Base-by-base conservation (phyloP, 2,329 filamentous ascomycete species). In the Ceratocystis diversiconidia region DNA sequence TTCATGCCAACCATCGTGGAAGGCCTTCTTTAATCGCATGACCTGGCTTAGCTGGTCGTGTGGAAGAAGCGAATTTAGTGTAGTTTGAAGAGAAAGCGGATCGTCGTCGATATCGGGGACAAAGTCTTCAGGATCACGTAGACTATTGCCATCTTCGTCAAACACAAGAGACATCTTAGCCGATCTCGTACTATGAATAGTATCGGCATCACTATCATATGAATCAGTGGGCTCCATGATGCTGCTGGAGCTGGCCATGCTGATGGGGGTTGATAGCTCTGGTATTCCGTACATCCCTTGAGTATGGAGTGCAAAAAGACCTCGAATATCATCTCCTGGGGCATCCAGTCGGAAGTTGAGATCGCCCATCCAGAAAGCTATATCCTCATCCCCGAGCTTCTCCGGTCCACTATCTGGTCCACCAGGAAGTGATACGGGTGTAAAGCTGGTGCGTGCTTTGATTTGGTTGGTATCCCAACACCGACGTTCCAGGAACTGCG, bases 321-420 rank as follows among this genome's bases (percentile, higher is more conserved):
- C 84, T 41, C 92, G 83, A 60, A 99, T 94, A 73, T 99, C 94
- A 46, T 94, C 88, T 0, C 91, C 92, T 0, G 92, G 89, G 57
- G 87, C 89, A 62, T 95, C 90, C 0, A 99, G 80, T 41, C 94
- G 85, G 72, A 96, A 99, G 73, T 99, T 99, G 52, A 99, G 79
- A 74, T 99, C 94, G 5, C 94, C 94, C 72, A 96, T 89, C 90
- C 92, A 97, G 72, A 99, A 96, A 0, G 86, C 85, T 75, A 96
- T 91, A 72, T 99, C 94, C 69, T 95, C 92, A 48, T 95, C 89
- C 0, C 90, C 92, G 69, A 99, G 86, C 44, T 79, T 82, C 63
- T 88, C 85, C 0, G 80, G 77, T 25, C 86, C 83, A n/a, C 86
- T 84, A 46, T 85, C 79, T 1, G 82, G 77, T 5, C 87, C 83